phyloP scores from a whole-genome alignment of 768 basidiomycete species.

The Boletus rubropictus region DNA sequence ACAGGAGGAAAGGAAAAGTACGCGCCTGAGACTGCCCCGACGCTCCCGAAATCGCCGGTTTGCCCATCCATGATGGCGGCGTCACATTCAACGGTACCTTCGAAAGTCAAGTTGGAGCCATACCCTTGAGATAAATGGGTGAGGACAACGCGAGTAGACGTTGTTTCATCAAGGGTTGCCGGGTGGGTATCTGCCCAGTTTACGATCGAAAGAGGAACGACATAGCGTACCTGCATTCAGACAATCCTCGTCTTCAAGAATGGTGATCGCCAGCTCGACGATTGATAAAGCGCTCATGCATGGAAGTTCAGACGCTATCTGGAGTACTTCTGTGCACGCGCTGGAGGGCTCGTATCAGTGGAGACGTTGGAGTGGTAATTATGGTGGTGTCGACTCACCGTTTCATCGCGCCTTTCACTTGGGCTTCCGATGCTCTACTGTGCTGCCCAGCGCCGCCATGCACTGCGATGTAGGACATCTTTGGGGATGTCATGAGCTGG shows the following conservation, averaged over 20 bases:
- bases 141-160: background rate
- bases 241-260: constrained; percentile 59
- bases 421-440: constrained; percentile 39
- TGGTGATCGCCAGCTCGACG: constrained; percentile 48
- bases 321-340: constrained; percentile 46
- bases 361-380: background rate
- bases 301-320: constrained; percentile 7
- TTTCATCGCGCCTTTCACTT: constrained; percentile 51
- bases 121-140: constrained; percentile 39
- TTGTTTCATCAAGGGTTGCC: background rate
- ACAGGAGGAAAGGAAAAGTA: background rate
- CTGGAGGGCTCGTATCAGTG: constrained; percentile 28
- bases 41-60: constrained; percentile 55
- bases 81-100: constrained; percentile 79
- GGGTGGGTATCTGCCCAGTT: background rate
- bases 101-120: constrained; percentile 71
- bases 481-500: constrained; percentile 6
- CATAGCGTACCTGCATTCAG: constrained; percentile 61
- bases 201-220: background rate
- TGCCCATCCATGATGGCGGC: constrained; percentile 63
- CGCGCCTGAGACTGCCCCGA: constrained; percentile 67
- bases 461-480: constrained; percentile 48
- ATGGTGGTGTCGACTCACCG: constrained; percentile 35
- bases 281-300: constrained; percentile 35
- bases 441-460: constrained; percentile 81